These are phyloP conservation scores for Verticillium dahliae DNA, from an alignment of 2,329 filamentous ascomycete species.

Conservation along the genomic window DNA sequence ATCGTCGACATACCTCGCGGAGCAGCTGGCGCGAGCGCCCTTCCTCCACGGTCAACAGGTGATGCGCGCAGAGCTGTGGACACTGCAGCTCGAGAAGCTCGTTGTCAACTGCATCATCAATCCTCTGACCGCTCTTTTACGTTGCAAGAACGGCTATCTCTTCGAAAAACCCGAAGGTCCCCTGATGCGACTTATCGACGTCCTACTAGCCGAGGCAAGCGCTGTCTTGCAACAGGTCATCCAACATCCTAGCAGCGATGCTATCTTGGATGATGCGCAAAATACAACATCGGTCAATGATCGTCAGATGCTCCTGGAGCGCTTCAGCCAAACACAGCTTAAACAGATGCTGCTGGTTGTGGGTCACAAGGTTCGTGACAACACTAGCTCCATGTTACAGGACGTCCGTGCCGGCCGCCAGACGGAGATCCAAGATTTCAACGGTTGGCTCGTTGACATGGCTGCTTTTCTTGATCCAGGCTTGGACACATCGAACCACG, in stretches of 20 bases:
- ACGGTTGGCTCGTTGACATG: slow-evolving; percentile 49
- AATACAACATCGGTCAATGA: neutral
- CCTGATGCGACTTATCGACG: slow-evolving; percentile 55
- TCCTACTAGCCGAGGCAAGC: slow-evolving; percentile 68
- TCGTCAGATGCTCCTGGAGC: slow-evolving; percentile 18
- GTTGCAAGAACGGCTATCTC: slow-evolving; percentile 71
- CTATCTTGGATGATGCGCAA: slow-evolving; percentile 24
- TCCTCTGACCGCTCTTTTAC: slow-evolving; percentile 72
- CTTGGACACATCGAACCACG: slow-evolving; percentile 29
- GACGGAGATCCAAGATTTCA: slow-evolving; percentile 54
- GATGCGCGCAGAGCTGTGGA: slow-evolving; percentile 37
- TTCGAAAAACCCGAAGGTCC: slow-evolving; percentile 48
- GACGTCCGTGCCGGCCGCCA: slow-evolving; percentile 43
- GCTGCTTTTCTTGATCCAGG: slow-evolving; percentile 28
- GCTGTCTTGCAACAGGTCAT: slow-evolving; percentile 65
- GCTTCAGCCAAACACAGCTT: slow-evolving; percentile 37
- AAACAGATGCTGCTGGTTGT: slow-evolving; percentile 38
- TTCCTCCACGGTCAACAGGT: slow-evolving; percentile 34
- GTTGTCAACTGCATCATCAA: slow-evolving; percentile 77
- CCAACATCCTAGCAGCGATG: slow-evolving; percentile 42
- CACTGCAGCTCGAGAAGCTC: slow-evolving; percentile 77
- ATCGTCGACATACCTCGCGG: slow-evolving; percentile 27
- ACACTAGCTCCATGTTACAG: slow-evolving; percentile 58
- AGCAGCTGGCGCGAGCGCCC: slow-evolving; percentile 33
- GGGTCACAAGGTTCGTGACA: slow-evolving; percentile 41